Evolutionary conservation across 495 filamentous ascomycete genomes (phyloP).

Genomic region (Rostrohypoxylon terebratum): DNA sequence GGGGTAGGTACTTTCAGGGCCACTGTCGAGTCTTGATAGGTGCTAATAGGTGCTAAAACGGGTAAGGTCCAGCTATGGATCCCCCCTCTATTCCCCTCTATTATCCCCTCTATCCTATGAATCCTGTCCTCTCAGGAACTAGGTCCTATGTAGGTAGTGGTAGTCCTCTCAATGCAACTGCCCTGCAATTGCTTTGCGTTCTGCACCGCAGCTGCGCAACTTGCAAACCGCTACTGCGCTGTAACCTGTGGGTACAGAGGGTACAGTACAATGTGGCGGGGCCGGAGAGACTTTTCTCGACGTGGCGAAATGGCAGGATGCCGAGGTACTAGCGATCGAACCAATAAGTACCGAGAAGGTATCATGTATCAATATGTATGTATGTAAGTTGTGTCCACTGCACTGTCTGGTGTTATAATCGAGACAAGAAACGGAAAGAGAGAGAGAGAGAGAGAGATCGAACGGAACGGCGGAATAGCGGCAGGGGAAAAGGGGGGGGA

Average conservation of each 20-base stretch:
- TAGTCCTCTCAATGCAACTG: conserved; percentile 6
- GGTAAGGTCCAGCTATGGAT: conserved; percentile 28
- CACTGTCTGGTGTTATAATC: no score
- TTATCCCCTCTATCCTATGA: no score
- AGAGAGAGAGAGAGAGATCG: conserved; percentile 8
- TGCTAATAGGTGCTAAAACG: not conserved
- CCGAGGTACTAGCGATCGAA: conserved; percentile 31
- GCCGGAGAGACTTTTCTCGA: conserved; percentile 33
- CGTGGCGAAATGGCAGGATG: conserved; percentile 31
- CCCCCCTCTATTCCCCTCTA: not conserved
- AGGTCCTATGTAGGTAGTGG: no score
- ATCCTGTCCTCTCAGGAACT: no score
- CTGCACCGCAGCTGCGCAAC: conserved; percentile 25
- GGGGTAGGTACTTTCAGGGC: no score
- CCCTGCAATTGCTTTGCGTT: conserved; percentile 12
- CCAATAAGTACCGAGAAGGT: conserved; percentile 28
- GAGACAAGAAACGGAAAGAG: not conserved
- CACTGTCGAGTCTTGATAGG: no score
- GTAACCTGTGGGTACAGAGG: conserved; percentile 35
- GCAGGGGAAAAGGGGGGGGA: no score
- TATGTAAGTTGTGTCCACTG: no score
- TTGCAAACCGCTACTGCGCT: conserved; percentile 22
- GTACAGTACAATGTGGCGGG: conserved; percentile 31
- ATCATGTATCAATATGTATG: not conserved
- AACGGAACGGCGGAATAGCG: conserved; percentile 31